Evolutionary conservation across 2,329 filamentous ascomycete species (phyloP), one percentile per base, ranked within the genome.

Genomic region (Zymoseptoria brevis): DNA sequence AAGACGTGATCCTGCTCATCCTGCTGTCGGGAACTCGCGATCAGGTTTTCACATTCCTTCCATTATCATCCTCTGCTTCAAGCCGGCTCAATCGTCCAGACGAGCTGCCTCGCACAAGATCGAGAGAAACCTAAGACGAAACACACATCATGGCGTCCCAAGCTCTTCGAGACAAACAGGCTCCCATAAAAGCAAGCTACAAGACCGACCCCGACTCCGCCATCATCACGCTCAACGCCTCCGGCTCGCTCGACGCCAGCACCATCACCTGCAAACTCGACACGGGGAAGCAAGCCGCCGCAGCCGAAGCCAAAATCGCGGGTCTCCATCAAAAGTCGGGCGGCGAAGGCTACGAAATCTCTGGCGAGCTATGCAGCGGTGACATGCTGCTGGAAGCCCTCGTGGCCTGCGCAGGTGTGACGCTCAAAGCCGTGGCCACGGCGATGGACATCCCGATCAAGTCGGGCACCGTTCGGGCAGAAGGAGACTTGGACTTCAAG

Each of bases 321-420:
- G 78, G 78, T 29, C 71, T 80, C 48, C 78, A 80, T 64, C 75
- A 74, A 50, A 75, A 75, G 63, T 78, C 78, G 2, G 78, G 78
- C 45, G 78, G 78, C 48, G 71, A 73, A n/a, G 74, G 72, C 16
- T 66, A 69, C 8, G 60, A 67, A 2, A 73, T 80, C 54, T 77
- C 75, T 0, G 77, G 78, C 57, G 77, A 80, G 62, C 71, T 80
- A 1, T 80, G 78, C 71, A 76, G 73, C 0, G 78, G 78, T 11
- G 77, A 80, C 63, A 78, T 80, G 77, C 71, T 81, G 11, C 74
- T 80, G 11, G 78, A 80, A 58, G 77, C 77, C 0, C 71, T 80
- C 1, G 78, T 81, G 4, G 78, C 78, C 3, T 80, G 78, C 66
- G 75, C 78, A 1, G 78, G 78, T 22, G 78, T 80, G 3, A 80